phyloP scores from a whole-genome alignment of 495 filamentous ascomycete genomes.

The Xylaria longipes region DNA sequence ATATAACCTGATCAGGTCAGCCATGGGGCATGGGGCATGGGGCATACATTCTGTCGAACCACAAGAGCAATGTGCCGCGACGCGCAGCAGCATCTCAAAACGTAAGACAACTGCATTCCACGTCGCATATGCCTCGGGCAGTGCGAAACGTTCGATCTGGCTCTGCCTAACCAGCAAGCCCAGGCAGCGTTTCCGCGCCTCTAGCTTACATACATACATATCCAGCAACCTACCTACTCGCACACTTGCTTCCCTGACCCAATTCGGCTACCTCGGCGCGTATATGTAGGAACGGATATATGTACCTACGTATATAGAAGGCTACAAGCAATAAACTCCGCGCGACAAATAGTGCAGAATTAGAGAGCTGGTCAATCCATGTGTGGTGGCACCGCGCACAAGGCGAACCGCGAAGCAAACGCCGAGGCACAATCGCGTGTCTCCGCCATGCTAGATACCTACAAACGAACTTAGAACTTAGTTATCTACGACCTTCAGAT shows the following conservation, averaged over 20 bases:
- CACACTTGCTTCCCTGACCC: neutral
- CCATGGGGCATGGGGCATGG: neutral
- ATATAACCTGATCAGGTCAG: neutral
- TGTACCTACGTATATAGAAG: conserved; percentile 1
- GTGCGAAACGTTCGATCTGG: neutral
- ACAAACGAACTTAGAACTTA: too few relatives aligned
- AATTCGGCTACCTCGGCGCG: neutral
- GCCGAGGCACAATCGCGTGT: neutral
- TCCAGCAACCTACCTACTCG: neutral
- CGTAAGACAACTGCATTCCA: neutral
- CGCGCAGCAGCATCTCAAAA: neutral
- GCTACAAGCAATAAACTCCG: neutral
- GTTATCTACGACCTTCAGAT: neutral
- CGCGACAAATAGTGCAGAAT: neutral
- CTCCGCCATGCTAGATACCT: neutral
- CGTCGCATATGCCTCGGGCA: neutral
- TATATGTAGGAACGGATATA: neutral
- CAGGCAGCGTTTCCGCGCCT: neutral
- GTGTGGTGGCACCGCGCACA: neutral
- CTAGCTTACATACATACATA: neutral
- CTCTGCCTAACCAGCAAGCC: neutral
- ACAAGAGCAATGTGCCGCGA: neutral
- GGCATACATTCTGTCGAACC: neutral
- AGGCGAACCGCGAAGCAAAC: neutral
- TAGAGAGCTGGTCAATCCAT: neutral